These are phyloP conservation scores for Thecamonas trahens DNA, from an alignment of 78 protist species.

Conservation along the genomic window DNA sequence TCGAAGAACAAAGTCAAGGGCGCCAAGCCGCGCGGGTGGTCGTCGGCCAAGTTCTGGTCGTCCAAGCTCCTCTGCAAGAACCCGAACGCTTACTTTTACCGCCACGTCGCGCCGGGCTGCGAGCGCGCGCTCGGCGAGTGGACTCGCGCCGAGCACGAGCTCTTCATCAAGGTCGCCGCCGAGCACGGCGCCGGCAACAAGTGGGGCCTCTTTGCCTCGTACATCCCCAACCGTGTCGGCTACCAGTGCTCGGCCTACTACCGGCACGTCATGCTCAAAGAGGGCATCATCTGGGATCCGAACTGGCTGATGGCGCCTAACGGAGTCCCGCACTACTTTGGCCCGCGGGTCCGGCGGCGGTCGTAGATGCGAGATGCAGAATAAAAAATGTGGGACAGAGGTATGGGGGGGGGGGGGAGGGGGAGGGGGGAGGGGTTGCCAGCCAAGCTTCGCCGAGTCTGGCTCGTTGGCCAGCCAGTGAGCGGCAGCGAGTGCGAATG, in stretches of 20 bases:
- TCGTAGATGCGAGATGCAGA: too few species aligned
- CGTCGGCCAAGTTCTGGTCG: background rate
- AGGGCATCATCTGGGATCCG: constrained; percentile 3
- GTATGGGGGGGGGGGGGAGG: too few species aligned
- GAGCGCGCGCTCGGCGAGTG: constrained; percentile 12
- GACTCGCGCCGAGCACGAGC: constrained; percentile 4
- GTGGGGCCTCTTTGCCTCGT: constrained; percentile 26
- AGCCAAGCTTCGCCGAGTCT: too few species aligned
- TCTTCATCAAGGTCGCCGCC: background rate
- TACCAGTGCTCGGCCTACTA: constrained; percentile 22
- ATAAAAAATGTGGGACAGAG: too few species aligned
- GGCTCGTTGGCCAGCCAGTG: background rate
- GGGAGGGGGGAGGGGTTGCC: too few species aligned
- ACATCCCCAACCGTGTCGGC: constrained; percentile 30
- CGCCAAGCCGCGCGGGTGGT: constrained; percentile 11
- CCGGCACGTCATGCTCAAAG: constrained; percentile 8
- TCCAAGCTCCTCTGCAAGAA: constrained; percentile 2
- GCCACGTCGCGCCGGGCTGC: constrained; percentile 20
- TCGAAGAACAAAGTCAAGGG: background rate
- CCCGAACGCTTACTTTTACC: constrained; percentile 22
- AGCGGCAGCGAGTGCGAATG: background rate
- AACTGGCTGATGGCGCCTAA: background rate
- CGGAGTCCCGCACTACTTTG: background rate
- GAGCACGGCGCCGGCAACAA: constrained; percentile 19
- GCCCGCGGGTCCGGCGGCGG: too few species aligned